phyloP scores from a whole-genome alignment of 495 filamentous ascomycete genomes.

The Neurospora terricola region DNA sequence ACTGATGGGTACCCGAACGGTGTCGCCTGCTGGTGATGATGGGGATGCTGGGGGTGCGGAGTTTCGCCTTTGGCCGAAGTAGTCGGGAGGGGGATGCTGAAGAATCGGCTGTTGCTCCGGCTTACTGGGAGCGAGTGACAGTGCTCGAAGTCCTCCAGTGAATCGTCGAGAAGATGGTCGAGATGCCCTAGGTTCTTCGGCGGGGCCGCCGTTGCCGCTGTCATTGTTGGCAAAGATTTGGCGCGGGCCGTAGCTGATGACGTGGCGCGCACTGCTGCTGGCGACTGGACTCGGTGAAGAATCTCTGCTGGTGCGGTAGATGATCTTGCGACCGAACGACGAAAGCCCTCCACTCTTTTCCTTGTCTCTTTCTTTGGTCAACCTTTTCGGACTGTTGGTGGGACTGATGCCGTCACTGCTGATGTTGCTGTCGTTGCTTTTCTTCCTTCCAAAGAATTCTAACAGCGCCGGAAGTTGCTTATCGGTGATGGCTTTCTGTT shows the following conservation, averaged over 20 bases:
- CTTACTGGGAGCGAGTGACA: slow-evolving; percentile 6
- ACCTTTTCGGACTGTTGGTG: neutral
- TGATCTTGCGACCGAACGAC: neutral
- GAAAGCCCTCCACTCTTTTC: slow-evolving; percentile 3
- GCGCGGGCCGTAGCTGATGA: slow-evolving; percentile 6
- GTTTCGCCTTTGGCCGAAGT: neutral
- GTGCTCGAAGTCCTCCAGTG: slow-evolving; percentile 66
- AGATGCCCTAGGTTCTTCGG: slow-evolving; percentile 43
- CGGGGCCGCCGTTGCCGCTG: slow-evolving; percentile 32
- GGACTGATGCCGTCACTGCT: neutral
- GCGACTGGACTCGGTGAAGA: neutral
- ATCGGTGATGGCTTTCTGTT: slow-evolving; percentile 9
- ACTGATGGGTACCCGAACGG: slow-evolving; percentile 57
- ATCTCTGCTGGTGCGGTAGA: slow-evolving; percentile 2
- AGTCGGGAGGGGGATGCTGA: neutral
- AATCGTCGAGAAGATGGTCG: slow-evolving; percentile 59
- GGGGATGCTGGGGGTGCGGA: slow-evolving; percentile 12
- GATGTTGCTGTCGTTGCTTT: neutral
- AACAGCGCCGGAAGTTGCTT: slow-evolving; percentile 14
- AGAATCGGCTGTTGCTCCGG: neutral
- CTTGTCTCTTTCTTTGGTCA: neutral
- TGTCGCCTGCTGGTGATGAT: slow-evolving; percentile 15
- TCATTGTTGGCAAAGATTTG: slow-evolving; percentile 14
- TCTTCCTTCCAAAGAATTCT: neutral
- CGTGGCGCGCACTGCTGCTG: slow-evolving; percentile 5